Evolutionary conservation across 2,329 filamentous ascomycete species (phyloP), one percentile per base, ranked within the genome.

Genomic region (Colletotrichum sp.): DNA sequence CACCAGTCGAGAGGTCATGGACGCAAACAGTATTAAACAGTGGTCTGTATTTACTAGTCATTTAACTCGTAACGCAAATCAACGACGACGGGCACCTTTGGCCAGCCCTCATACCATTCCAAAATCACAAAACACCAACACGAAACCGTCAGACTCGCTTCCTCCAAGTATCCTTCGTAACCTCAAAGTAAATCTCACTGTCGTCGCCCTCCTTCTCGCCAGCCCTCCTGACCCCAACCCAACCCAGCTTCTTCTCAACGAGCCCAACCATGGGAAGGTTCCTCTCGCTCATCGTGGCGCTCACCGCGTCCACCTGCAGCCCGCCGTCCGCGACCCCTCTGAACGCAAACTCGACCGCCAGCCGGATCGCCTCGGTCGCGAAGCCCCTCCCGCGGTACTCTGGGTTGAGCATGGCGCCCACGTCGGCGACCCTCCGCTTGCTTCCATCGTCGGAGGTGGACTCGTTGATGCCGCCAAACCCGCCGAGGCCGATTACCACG

Each of bases 391-490:
- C 78, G 48, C 79, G 79, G 63, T 79, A 78, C 65, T 60, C 75
- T 16, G 77, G 64, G 59, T 78, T 80, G n/a, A 83, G 16, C 73
- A 83, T 77, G 60, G 78, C 81, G 66, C 81, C 81, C 6, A 78
- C 81, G 32, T 82, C 81, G 7, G 81, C 82, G 4, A 79, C 78
- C 12, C 80, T 74, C 18, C 81, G 18, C 48, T 69, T 66, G 6
- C 10, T 21, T 9, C 76, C 80, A 3, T 60, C 9, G 72, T 77
- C 21, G n/a, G 43, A 21, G 43, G n/a, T 77, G 71, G 71, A 66
- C 65, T 79, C 76, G 64, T 83, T 79, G 72, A 83, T 82, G 26
- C 78, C 77, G 14, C 82, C 82, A 64, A 78, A 83, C 26, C 81
- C 82, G 18, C 79, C 80, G n/a, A 83, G 75, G 3, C 81, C 81